Evolutionary conservation across 495 filamentous ascomycete species (phyloP), one percentile per base, ranked within the genome.

Genomic region (Tetracladium setigerum): DNA sequence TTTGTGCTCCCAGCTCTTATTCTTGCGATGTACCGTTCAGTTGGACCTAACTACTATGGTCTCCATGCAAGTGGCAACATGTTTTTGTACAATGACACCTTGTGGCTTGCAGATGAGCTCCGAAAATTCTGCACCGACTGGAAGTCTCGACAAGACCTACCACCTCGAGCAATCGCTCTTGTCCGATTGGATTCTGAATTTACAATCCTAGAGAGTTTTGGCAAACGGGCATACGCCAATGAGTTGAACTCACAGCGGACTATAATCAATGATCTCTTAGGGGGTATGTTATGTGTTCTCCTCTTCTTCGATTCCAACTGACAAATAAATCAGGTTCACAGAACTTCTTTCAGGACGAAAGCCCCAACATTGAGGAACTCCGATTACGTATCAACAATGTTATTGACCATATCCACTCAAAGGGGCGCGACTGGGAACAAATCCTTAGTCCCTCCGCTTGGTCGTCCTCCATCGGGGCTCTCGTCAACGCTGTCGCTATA

Each of bases 71-170:
- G 81, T 19, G 88, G 88, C 4, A 87, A 85, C 56, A 92, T 95
- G 86, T 75, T 84, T 53, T 73, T 95, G 36, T 99, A 97, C 63
- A 97, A 99, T 56, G 92, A 99, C 60, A 79, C 85, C 40, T 68
- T 77, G 19, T 90, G 87, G 55, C 74, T 98, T 2, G 75, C 87
- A 0, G 81, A 86, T 44, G 70, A 74, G 30, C 74, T 97, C n/a
- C 67, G 70, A n/a, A 65, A 77, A 11, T 69, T 87, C 37, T 54
- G 71, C 0, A 59, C 68, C 9, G 61, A 78, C n/a, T 78, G 66
- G 73, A 71, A 67, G 51, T 44, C 46, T 19, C 68, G 65, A 41
- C 57, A 60, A 15, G 67, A 69, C 33, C 63, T 79, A 12, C 60
- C 65, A 13, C 59, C 66, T 10, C 62, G 69, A 17, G 72, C 72